phyloP scores from a whole-genome alignment of 805 yeast species.

The Myxozyma mucilagina region DNA sequence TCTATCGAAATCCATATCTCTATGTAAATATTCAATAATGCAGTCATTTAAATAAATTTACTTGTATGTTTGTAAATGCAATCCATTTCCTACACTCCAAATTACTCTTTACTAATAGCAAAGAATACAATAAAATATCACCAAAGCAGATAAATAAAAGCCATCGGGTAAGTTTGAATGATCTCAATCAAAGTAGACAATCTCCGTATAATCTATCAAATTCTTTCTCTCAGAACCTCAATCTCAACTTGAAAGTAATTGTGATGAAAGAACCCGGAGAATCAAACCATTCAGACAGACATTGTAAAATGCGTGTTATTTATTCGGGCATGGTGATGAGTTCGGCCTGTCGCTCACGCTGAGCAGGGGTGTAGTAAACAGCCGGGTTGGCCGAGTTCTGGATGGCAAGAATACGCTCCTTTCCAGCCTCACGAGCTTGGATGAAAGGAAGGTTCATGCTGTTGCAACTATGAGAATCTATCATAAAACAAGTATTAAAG shows the following conservation, averaged over 20 bases:
- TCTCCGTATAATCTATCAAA: neutral
- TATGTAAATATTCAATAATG: neutral
- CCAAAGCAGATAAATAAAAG: neutral
- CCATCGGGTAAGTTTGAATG: neutral
- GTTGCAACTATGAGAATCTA: neutral
- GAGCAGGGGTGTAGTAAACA: constrained; percentile 4
- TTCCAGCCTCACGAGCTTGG: constrained; percentile 1
- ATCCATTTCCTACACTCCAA: neutral
- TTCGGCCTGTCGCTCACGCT: neutral
- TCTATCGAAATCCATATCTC: neutral
- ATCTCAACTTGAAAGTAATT: neutral
- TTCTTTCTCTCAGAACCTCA: neutral
- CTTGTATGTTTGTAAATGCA: neutral
- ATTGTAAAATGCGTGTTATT: neutral
- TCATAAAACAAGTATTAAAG: neutral
- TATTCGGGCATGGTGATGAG: constrained; percentile 5
- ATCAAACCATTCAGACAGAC: neutral
- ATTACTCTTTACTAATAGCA: neutral
- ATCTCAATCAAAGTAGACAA: neutral
- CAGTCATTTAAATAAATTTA: no score
- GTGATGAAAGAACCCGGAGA: neutral
- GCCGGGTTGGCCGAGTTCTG: neutral
- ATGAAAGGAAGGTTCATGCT: constrained; percentile 21
- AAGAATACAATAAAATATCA: neutral
- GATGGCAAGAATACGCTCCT: neutral